Evolutionary conservation across 78 protist species (phyloP).

Genomic region (Cavenderia fasciculata): DNA sequence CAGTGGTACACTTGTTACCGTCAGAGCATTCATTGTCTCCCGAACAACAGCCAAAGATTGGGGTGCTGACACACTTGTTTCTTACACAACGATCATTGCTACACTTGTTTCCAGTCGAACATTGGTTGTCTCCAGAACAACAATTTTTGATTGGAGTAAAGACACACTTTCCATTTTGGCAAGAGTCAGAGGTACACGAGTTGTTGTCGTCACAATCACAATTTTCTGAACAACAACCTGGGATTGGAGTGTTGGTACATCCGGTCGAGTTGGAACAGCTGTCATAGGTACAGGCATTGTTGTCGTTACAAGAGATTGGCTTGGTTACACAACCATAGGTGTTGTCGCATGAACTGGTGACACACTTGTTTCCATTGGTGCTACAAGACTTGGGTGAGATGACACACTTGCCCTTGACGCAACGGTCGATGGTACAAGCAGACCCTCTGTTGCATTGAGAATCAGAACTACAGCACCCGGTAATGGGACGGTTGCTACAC

Average conservation of each 20-base stretch:
- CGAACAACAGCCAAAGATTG: conserved; percentile 21
- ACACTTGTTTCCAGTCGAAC: not conserved
- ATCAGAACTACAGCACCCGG: not conserved
- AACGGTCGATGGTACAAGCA: conserved; percentile 25
- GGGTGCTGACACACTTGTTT: conserved; percentile 5
- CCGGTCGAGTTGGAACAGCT: conserved; percentile 28
- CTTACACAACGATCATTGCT: conserved; percentile 4
- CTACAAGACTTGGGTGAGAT: not conserved
- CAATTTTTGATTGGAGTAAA: conserved; percentile 9
- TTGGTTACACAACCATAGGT: not conserved
- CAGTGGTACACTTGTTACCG: conserved; percentile 6
- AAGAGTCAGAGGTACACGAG: conserved; percentile 17
- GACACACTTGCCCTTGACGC: not conserved
- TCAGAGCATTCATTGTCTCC: conserved; percentile 10
- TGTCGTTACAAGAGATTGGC: not conserved
- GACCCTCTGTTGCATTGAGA: not conserved
- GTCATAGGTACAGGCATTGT: conserved; percentile 21
- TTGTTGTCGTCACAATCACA: conserved; percentile 6
- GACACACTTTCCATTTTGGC: conserved; percentile 16
- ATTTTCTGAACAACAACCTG: not conserved
- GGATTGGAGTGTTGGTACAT: conserved; percentile 29
- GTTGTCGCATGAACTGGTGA: not conserved
- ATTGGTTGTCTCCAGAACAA: conserved; percentile 24
- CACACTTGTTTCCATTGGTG: conserved; percentile 2
- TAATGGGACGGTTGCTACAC: not conserved